Percentiles rank a stretch among this genome's conserved stretches.
Conservation (phyloP, 108 stramenopile species). For the Cyclotella choctawhatcheeana region DNA sequence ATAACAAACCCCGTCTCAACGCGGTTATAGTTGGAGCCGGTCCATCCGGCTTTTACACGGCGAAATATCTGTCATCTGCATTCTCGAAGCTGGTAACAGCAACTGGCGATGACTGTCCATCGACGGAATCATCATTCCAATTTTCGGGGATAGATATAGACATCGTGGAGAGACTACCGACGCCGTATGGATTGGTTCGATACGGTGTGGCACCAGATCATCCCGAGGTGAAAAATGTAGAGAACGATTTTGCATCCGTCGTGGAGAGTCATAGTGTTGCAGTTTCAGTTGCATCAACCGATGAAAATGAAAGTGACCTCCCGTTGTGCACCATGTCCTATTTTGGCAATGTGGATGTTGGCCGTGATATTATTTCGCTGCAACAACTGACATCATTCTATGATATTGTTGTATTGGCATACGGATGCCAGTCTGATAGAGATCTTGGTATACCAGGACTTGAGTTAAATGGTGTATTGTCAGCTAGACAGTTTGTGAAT, state of each 20-base stretch:
- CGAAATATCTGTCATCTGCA: conserved; percentile 88
- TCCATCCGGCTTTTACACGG: conserved; percentile 96
- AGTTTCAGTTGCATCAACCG: too few relatives aligned
- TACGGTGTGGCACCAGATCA: conserved; percentile 98
- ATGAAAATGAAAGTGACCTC: not conserved
- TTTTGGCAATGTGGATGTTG: conserved; percentile 91
- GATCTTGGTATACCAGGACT: conserved; percentile 63
- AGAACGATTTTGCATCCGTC: conserved; percentile 87
- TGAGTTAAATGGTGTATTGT: conserved; percentile 73
- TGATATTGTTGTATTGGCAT: conserved; percentile 91
- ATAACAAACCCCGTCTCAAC: conserved; percentile 28
- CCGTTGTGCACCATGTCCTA: conserved; percentile 30
- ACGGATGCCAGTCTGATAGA: conserved; percentile 87
- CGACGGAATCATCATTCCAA: conserved; percentile 7
- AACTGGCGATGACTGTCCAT: not conserved
- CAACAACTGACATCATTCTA: conserved; percentile 67
- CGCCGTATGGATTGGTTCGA: conserved; percentile 94
- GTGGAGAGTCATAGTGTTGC: conserved; percentile 13
- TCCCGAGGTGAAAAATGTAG: conserved; percentile 97
- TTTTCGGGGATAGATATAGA: conserved; percentile 66
- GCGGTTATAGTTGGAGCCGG: conserved; percentile 85
- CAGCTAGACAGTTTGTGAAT: conserved; percentile 93
- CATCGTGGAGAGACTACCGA: conserved; percentile 89
- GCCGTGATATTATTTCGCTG: conserved; percentile 69
- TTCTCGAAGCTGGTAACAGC: conserved; percentile 27